These are phyloP conservation scores for Hemisphaericaspora lyxosophila DNA, from an alignment of 1,139 yeast species.

Conservation along the genomic window DNA sequence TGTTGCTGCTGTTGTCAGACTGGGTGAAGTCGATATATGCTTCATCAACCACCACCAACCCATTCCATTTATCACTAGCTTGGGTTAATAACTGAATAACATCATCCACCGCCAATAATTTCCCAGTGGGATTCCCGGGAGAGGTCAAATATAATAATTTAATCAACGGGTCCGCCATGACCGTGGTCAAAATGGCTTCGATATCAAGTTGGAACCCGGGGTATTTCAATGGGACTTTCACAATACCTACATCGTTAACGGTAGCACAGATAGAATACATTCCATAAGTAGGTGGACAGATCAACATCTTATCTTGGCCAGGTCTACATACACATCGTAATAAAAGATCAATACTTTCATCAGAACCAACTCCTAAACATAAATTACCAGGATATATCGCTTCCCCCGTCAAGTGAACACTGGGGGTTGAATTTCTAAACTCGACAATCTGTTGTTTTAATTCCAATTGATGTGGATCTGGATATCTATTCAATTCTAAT, in stretches of 20 bases:
- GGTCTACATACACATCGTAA: conserved; percentile 86
- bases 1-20: conserved; percentile 11
- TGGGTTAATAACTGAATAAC: conserved; percentile 54
- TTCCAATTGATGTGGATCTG: conserved; percentile 92
- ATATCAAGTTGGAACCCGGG: conserved; percentile 67
- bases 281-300: conserved; percentile 96
- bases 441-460: conserved; percentile 70
- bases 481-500: conserved; percentile 79
- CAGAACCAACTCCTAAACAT: conserved; percentile 96
- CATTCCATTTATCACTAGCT: conserved; percentile 56
- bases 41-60: conserved; percentile 85
- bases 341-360: conserved; percentile 88
- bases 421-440: conserved; percentile 61
- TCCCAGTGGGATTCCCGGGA: conserved; percentile 97
- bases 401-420: conserved; percentile 18
- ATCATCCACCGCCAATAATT: conserved; percentile 48
- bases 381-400: conserved; percentile 63
- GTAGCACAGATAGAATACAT: conserved; percentile 93
- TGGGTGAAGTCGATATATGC: conserved; percentile 87
- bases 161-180: conserved; percentile 58
- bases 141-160: conserved; percentile 86
- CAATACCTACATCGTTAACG: conserved; percentile 81
- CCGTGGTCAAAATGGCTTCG: conserved; percentile 50
- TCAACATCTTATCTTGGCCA: conserved; percentile 73
- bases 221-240: conserved; percentile 60